Evolutionary conservation across 2,329 filamentous ascomycete genomes (phyloP).

Genomic region (Ophiognomonia clavigignenti-juglandacearum): DNA sequence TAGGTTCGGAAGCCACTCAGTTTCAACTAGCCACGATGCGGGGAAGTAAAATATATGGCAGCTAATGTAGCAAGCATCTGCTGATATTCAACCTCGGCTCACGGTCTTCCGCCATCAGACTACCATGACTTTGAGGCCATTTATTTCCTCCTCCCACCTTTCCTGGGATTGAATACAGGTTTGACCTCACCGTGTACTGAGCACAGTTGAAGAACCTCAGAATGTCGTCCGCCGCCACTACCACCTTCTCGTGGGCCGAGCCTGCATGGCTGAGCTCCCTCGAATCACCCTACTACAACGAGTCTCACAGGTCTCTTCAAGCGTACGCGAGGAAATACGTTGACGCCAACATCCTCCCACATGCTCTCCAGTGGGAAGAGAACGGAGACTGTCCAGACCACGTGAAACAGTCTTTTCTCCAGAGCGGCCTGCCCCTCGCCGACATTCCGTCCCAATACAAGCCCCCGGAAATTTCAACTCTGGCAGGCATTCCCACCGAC

Average conservation of each 20-base stretch:
- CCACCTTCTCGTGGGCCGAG: conserved; percentile 20
- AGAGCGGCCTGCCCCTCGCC: conserved; percentile 28
- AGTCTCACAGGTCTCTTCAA: conserved; percentile 52
- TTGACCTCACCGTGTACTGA: too few species aligned
- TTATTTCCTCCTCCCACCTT: too few species aligned
- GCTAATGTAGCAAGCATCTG: too few species aligned
- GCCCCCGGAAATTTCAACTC: conserved; percentile 32
- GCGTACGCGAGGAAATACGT: conserved; percentile 53
- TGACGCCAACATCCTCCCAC: conserved; percentile 49
- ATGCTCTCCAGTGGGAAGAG: conserved; percentile 58
- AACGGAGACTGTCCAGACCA: conserved; percentile 42
- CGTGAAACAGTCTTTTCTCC: conserved; percentile 28
- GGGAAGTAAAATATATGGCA: too few species aligned
- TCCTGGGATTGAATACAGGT: too few species aligned
- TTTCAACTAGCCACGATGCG: too few species aligned
- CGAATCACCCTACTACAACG: conserved; percentile 53
- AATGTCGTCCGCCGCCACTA: background rate
- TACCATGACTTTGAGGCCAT: too few species aligned
- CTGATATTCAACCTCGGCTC: too few species aligned
- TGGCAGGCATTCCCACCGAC: conserved; percentile 31
- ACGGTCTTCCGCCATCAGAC: too few species aligned
- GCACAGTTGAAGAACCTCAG: background rate
- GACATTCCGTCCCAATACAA: conserved; percentile 31
- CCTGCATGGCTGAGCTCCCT: conserved; percentile 21
- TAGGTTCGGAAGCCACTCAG: too few species aligned